phyloP scores from a whole-genome alignment of 306 rosid genomes.

The Morella rubra region DNA sequence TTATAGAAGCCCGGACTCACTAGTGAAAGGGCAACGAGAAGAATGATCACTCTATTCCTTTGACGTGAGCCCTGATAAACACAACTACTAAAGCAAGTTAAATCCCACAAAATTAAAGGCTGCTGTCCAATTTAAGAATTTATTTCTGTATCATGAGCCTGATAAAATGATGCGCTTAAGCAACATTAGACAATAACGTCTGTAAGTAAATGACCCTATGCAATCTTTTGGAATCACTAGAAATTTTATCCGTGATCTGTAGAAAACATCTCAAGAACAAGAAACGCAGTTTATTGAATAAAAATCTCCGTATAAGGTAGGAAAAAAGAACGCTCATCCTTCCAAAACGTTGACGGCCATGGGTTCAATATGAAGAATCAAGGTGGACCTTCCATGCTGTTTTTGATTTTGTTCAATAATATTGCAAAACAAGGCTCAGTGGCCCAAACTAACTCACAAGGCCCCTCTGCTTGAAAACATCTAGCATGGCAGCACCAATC shows the following conservation, averaged over 20 bases:
- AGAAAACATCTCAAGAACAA: background rate
- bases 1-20: too few relatives aligned
- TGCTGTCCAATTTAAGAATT: background rate
- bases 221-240: background rate
- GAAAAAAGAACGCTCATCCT: slow-evolving; percentile 1
- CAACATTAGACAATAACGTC: background rate
- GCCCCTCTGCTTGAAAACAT: slow-evolving; percentile 92
- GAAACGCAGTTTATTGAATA: background rate
- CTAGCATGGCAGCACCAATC: slow-evolving; percentile 84
- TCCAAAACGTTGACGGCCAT: background rate
- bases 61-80: too few relatives aligned
- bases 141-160: background rate
- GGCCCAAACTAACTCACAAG: slow-evolving; percentile 49
- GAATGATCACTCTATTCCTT: too few relatives aligned
- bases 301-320: background rate
- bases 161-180: background rate
- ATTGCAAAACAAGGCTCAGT: slow-evolving; percentile 10
- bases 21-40: too few relatives aligned
- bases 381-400: slow-evolving; percentile 3
- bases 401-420: background rate
- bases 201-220: background rate
- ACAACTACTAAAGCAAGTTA: too few relatives aligned
- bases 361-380: background rate
- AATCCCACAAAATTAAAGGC: too few relatives aligned
- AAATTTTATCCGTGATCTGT: background rate